A percentile compares a stretch with the other conserved stretches of the same genome.
Evolutionary conservation across 768 basidiomycete species (phyloP).

Genomic region (Coprinellus micaceus): DNA sequence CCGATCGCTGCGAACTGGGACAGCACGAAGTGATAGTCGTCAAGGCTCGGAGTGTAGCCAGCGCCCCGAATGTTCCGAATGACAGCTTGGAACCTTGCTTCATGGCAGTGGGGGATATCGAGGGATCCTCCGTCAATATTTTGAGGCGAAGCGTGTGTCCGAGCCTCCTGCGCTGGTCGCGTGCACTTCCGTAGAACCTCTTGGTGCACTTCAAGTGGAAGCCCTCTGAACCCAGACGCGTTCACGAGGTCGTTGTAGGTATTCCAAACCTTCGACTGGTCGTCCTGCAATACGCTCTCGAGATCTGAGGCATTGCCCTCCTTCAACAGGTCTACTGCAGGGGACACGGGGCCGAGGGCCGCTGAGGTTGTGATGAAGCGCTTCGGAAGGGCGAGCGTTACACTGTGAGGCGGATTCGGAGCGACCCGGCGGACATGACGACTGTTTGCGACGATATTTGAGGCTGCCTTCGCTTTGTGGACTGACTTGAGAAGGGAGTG

Average conservation of each 20-base stretch:
- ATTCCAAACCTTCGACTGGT: conserved; percentile 54
- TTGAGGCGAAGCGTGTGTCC: conserved; percentile 38
- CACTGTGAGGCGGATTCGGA: background rate
- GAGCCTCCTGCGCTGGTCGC: conserved; percentile 42
- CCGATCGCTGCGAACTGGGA: conserved; percentile 75
- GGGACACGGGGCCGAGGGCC: conserved; percentile 1
- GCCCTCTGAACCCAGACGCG: conserved; percentile 39
- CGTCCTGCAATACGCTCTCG: conserved; percentile 27
- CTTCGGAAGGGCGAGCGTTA: background rate
- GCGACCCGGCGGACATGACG: background rate
- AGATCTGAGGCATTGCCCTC: conserved; percentile 19
- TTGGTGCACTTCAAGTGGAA: conserved; percentile 68
- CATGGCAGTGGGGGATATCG: conserved; percentile 49
- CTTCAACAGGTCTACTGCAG: conserved; percentile 11
- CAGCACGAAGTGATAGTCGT: conserved; percentile 75
- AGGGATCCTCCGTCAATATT: conserved; percentile 36
- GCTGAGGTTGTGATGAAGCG: background rate
- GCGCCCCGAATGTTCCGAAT: conserved; percentile 65
- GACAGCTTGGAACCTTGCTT: conserved; percentile 62
- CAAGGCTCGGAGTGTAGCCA: conserved; percentile 44
- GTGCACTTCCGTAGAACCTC: conserved; percentile 66
- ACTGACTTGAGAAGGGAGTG: conserved; percentile 3
- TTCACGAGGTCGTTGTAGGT: conserved; percentile 57
- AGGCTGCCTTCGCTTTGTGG: background rate
- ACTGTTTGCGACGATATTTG: background rate